phyloP scores from a whole-genome alignment of 192 early-diverging fungal species.

The Chytriomyces sp. region DNA sequence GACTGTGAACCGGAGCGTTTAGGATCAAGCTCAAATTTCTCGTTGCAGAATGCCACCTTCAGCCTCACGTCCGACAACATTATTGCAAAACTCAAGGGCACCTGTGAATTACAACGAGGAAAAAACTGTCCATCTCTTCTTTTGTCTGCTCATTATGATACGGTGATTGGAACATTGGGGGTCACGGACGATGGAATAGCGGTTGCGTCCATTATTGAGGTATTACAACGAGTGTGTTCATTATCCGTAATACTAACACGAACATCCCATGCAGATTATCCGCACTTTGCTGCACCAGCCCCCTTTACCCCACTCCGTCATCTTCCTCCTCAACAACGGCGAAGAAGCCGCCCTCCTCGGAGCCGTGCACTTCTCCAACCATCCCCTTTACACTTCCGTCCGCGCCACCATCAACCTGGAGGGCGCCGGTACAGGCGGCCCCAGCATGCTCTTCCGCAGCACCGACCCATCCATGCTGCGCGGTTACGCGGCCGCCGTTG shows the following conservation, averaged over 20 bases:
- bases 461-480: neutral
- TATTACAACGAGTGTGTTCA: neutral
- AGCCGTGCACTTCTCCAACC: neutral
- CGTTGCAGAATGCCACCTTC: no score
- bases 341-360: conserved; percentile 38
- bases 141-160: conserved; percentile 49
- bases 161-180: conserved; percentile 32
- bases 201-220: conserved; percentile 41
- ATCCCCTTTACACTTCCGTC: neutral
- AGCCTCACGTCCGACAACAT: conserved; percentile 8
- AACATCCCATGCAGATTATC: neutral
- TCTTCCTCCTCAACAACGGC: conserved; percentile 50
- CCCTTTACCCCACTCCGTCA: conserved; percentile 28
- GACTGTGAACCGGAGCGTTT: no score
- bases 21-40: no score
- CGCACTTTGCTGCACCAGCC: neutral
- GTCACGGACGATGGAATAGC: conserved; percentile 52
- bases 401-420: conserved; percentile 48
- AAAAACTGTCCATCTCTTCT: conserved; percentile 30
- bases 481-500: neutral
- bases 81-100: neutral
- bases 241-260: neutral
- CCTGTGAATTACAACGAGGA: neutral
- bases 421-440: neutral
- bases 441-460: neutral